A percentile compares a stretch with the other conserved stretches of the same genome.
Conservation (phyloP, 257 asterid species). For the Solanum raphanifolium region DNA sequence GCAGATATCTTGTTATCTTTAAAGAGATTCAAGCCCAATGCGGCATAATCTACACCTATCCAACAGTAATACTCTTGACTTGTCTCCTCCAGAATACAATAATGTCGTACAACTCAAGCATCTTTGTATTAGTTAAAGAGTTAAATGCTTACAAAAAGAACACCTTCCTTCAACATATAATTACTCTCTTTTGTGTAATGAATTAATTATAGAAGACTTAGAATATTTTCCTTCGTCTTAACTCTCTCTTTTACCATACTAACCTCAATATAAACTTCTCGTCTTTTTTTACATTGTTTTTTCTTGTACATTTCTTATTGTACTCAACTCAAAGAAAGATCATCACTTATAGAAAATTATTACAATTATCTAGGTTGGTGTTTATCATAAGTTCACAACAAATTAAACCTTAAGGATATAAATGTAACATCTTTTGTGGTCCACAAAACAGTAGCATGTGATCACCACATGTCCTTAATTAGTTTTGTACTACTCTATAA, state of each 20-base stretch:
- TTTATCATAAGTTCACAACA: neutral
- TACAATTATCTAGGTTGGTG: neutral
- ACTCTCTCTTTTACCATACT: neutral
- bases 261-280: too few species aligned
- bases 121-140: too few species aligned
- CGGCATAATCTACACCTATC: too few species aligned
- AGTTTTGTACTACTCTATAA: neutral
- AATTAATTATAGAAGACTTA: neutral
- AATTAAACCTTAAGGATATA: neutral
- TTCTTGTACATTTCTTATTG: too few species aligned
- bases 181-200: neutral
- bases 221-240: too few species aligned
- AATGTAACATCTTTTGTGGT: neutral
- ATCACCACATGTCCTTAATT: neutral
- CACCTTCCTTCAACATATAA: too few species aligned
- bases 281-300: too few species aligned
- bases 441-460: neutral
- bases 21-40: accelerated
- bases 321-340: too few species aligned
- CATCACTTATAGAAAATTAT: too few species aligned
- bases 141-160: too few species aligned
- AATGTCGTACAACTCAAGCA: neutral
- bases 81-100: neutral
- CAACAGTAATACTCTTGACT: neutral
- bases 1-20: too few species aligned